These are phyloP conservation scores for Globisporangium parvum DNA, from an alignment of 352 stramenopile genomes.

Conservation along the genomic window DNA sequence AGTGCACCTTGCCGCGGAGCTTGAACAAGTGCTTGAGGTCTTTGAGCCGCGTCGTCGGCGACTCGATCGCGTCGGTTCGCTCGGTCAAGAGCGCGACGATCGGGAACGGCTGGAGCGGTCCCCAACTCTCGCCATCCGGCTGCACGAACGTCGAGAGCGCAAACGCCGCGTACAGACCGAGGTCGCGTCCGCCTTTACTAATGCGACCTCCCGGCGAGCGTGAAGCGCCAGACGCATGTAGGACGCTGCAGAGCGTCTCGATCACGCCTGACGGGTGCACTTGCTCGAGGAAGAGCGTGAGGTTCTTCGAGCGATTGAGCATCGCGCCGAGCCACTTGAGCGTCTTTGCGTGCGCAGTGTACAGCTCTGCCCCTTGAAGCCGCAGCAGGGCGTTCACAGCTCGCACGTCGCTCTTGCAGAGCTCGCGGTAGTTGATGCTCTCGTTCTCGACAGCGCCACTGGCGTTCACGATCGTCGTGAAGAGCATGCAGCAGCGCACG, in stretches of 20 bases:
- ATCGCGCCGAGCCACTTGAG: conserved; percentile 80
- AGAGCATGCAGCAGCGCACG: conserved; percentile 60
- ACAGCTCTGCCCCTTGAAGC: conserved; percentile 21
- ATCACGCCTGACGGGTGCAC: conserved; percentile 51
- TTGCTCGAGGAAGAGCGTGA: conserved; percentile 52
- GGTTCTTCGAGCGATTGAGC: conserved; percentile 50
- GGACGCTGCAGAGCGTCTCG: conserved; percentile 53
- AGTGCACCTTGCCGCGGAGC: conserved; percentile 65
- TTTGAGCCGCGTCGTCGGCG: conserved; percentile 4
- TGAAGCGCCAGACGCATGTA: conserved; percentile 34
- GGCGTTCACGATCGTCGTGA: conserved; percentile 46
- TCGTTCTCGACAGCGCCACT: conserved; percentile 13
- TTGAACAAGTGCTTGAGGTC: conserved; percentile 17
- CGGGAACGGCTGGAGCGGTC: conserved; percentile 46
- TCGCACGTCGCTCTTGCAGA: conserved; percentile 40
- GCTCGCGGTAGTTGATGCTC: conserved; percentile 31
- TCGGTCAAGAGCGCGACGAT: conserved; percentile 33
- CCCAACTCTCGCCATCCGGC: conserved; percentile 54
- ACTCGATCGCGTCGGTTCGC: conserved; percentile 5
- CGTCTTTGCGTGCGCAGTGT: conserved; percentile 36
- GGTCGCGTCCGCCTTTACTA: conserved; percentile 31
- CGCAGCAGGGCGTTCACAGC: conserved; percentile 36
- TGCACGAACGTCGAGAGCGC: conserved; percentile 68
- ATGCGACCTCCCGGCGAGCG: conserved; percentile 48
- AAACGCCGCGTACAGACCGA: conserved; percentile 56